Conservation (phyloP, 2,329 filamentous ascomycete genomes). For the Dendrostoma leiphaemia region DNA sequence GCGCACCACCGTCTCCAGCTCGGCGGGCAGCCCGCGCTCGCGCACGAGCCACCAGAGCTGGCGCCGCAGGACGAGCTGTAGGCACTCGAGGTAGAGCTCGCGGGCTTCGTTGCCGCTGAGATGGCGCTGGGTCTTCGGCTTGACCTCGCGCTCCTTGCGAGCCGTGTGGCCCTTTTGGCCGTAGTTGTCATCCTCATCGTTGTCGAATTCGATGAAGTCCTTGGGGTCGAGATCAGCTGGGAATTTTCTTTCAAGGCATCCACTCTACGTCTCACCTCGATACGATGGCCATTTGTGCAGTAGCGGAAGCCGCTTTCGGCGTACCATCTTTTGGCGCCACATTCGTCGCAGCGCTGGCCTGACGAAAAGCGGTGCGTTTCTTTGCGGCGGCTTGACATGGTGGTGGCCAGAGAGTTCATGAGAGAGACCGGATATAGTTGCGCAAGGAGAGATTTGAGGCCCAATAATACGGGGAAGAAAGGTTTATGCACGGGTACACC, state of each 20-base stretch:
- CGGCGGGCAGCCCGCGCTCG: slow-evolving; percentile 61
- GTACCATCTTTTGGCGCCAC: slow-evolving; percentile 70
- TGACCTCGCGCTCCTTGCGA: slow-evolving; percentile 57
- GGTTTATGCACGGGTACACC: slow-evolving; percentile 3
- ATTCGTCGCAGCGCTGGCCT: slow-evolving; percentile 59
- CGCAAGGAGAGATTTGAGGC: not conserved
- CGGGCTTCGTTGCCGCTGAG: slow-evolving; percentile 67
- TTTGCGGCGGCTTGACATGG: slow-evolving; percentile 30
- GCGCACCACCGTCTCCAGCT: slow-evolving; percentile 75
- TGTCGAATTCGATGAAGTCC: slow-evolving; percentile 55
- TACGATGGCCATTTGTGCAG: slow-evolving; percentile 77
- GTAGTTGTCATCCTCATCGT: slow-evolving; percentile 68
- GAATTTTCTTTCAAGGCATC: too few species aligned
- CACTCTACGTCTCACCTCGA: slow-evolving; percentile 71
- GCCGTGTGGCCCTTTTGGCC: slow-evolving; percentile 55
- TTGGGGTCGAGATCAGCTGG: slow-evolving; percentile 25
- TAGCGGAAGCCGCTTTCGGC: slow-evolving; percentile 74
- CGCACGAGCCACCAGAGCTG: slow-evolving; percentile 74
- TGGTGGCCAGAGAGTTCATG: too few species aligned
- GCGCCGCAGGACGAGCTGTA: slow-evolving; percentile 81
- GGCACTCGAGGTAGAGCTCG: slow-evolving; percentile 76
- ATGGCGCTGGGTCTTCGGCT: slow-evolving; percentile 52
- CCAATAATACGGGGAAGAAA: too few species aligned
- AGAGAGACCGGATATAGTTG: too few species aligned
- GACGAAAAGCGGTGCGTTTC: slow-evolving; percentile 50